phyloP scores from a whole-genome alignment of 257 asterid species.

The Solanum peruvianum region DNA sequence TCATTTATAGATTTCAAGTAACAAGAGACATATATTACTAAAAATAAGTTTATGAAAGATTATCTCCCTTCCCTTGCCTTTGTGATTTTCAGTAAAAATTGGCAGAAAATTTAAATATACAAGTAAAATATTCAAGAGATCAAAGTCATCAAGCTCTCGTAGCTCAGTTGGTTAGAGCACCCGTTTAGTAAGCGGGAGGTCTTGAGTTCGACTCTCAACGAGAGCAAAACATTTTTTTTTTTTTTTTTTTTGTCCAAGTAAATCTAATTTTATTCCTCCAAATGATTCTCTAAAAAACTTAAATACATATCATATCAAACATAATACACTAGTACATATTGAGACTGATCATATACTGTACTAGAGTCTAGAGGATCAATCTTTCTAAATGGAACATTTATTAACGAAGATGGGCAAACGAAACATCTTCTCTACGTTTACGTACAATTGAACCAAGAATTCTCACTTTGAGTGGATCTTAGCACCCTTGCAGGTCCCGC shows the following conservation, averaged over 20 bases:
- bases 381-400: background rate
- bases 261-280: too few species aligned
- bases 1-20: too few species aligned
- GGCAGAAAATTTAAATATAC: too few species aligned
- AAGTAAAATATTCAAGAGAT: background rate
- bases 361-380: too few species aligned
- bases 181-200: constrained; percentile 99
- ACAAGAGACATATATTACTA: too few species aligned
- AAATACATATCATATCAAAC: background rate
- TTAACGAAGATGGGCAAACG: background rate
- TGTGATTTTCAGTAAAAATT: background rate
- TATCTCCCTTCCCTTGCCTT: background rate
- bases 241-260: too few species aligned
- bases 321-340: background rate
- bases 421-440: background rate
- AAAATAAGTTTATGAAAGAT: too few species aligned
- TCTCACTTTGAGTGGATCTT: background rate
- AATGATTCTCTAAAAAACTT: background rate
- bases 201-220: constrained; percentile 89
- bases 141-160: constrained; percentile 28
- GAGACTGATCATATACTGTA: background rate
- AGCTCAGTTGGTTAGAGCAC: constrained; percentile 99
- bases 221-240: constrained; percentile 4
- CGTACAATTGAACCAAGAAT: background rate
- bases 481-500: constrained; percentile 88